Base-by-base conservation (phyloP, 192 early-diverging fungal species). In the Coemansia sp. region DNA sequence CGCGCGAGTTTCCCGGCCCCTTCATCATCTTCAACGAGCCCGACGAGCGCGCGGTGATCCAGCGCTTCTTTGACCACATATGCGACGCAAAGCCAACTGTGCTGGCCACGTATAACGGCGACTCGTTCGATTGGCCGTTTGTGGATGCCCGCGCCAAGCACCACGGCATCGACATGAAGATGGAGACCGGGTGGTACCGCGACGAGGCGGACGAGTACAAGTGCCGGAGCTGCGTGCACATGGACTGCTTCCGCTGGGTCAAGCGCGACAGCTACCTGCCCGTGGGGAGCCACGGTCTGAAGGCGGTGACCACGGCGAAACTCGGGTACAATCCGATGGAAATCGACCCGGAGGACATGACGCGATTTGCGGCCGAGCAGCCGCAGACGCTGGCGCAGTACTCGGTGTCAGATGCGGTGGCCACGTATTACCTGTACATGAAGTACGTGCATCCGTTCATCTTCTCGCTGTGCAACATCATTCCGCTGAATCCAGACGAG, bases 401-500 rank as follows among this genome's bases (percentile, higher is more conserved):
- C 75, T 97, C 96, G 9, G 98, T 99, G 40, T 99, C 98, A 26
- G 98, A 99, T 83, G 98, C 98, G 1, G 98, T 99, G 9, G 98
- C 98, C 0, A 99, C 98, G 1, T 99, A 98, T 74, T 99, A 99
- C 61, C 79, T 99, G 9, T 99, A 98, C 70, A 99, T 98, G 95
- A 97, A 98, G 78, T 97, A 99, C 77, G 95, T 99, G 36, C 92
- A 99, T 75, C 96, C 96, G 36, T 99, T 99, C 68, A 94, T 97
- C 46, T 99, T 98, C 69, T 99, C 98, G n/a, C 87, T 99, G 21
- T 98, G 98, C 84, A 99, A 96, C 69, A 96, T 99, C 70, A 98
- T 99, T 70, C 98, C 98, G 0, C 89, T 98, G 72, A 92, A 92
- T 48, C 95, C 95, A 0, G 98, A 99, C 77, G 98, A 99, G 59